A percentile compares a stretch with the other conserved stretches of the same genome.
Conservation (phyloP, 2,329 filamentous ascomycete genomes). For the Malbranchea zuffiana region DNA sequence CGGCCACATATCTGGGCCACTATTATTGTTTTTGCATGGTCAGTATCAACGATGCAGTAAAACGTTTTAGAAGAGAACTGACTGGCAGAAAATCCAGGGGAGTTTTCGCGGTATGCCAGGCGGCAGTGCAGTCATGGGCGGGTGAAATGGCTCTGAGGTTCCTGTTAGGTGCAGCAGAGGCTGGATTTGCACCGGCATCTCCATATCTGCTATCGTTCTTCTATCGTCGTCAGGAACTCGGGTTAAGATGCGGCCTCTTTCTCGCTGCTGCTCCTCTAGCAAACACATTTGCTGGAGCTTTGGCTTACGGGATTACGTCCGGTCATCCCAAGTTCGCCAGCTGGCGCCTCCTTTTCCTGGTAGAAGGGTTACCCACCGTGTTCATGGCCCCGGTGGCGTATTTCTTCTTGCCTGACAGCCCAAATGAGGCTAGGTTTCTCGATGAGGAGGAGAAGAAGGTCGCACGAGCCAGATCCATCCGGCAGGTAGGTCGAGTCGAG, state of each 20-base stretch:
- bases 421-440: conserved; percentile 44
- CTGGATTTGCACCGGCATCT: conserved; percentile 37
- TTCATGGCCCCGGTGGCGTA: conserved; percentile 45
- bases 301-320: conserved; percentile 55
- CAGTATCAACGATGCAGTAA: conserved; percentile 13
- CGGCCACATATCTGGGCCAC: conserved; percentile 36
- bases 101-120: conserved; percentile 38
- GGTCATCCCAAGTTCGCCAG: conserved; percentile 46
- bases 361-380: conserved; percentile 53
- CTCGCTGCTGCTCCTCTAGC: conserved; percentile 54
- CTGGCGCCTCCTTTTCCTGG: conserved; percentile 56
- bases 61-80: background rate
- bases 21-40: conserved; percentile 34
- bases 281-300: conserved; percentile 63
- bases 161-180: conserved; percentile 38
- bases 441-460: conserved; percentile 48
- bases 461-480: conserved; percentile 43
- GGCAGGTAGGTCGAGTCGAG: conserved; percentile 41
- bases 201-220: conserved; percentile 47
- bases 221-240: conserved; percentile 48
- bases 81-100: conserved; percentile 34
- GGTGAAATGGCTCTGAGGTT: conserved; percentile 42
- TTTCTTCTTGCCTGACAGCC: conserved; percentile 45
- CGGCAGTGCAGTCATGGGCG: conserved; percentile 35
- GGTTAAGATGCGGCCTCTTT: conserved; percentile 47